phyloP scores from a whole-genome alignment of 176 grass and related monocot genomes.

The Rhipidocladum racemiflorum region DNA sequence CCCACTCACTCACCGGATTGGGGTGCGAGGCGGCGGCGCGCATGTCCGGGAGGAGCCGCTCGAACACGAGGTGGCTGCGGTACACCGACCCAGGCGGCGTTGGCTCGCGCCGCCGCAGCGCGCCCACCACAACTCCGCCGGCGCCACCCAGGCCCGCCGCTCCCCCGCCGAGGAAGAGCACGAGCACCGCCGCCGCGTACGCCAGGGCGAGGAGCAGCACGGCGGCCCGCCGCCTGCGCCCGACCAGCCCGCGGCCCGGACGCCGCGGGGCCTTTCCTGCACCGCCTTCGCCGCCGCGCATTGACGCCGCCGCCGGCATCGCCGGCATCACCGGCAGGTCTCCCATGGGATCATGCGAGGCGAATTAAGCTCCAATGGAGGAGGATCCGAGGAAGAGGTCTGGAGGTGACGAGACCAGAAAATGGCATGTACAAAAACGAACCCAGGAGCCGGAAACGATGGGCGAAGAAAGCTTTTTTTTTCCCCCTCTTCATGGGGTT shows the following conservation, averaged over 20 bases:
- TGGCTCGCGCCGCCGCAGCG: constrained; percentile 12
- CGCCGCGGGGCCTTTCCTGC: constrained; percentile 23
- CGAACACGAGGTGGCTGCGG: constrained; percentile 73
- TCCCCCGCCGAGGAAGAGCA: constrained; percentile 41
- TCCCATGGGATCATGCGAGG: constrained; percentile 24
- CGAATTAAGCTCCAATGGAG: neutral
- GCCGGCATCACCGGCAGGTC: constrained; percentile 12
- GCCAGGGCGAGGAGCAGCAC: constrained; percentile 55
- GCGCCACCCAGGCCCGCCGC: constrained; percentile 14
- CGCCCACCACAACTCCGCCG: constrained; percentile 11
- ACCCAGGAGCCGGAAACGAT: too few relatives aligned
- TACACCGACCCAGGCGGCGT: constrained; percentile 58
- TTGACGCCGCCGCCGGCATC: constrained; percentile 4
- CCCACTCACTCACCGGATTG: constrained; percentile 21
- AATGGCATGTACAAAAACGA: constrained; percentile 4
- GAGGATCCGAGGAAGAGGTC: too few relatives aligned
- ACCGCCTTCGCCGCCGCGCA: constrained; percentile 17
- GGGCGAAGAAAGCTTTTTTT: too few relatives aligned
- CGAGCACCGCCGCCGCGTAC: constrained; percentile 45
- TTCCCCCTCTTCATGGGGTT: too few relatives aligned
- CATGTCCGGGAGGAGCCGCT: constrained; percentile 69
- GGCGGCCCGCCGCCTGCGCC: constrained; percentile 42
- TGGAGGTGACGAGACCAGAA: neutral
- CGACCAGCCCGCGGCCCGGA: constrained; percentile 22
- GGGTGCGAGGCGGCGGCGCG: constrained; percentile 26